Conservation (phyloP, 805 yeast species). For the Diddensiella transvaalensis region DNA sequence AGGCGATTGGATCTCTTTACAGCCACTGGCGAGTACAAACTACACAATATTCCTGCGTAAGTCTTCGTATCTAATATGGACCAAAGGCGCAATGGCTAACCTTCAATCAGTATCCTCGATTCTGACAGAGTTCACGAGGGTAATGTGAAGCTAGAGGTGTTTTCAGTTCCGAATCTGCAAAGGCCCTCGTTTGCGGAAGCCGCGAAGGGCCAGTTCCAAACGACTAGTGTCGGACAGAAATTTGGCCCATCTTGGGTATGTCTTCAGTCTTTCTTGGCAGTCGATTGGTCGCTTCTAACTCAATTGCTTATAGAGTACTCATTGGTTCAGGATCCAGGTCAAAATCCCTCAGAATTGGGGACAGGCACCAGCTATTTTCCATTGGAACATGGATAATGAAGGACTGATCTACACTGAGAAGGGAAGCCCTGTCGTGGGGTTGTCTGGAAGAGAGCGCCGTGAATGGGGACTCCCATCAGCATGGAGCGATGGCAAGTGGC, state of each 20-base stretch:
- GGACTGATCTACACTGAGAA: slow-evolving; percentile 65
- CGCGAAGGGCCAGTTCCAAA: slow-evolving; percentile 48
- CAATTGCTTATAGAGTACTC: slow-evolving; percentile 92
- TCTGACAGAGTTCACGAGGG: slow-evolving; percentile 53
- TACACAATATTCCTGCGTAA: slow-evolving; percentile 64
- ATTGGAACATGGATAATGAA: slow-evolving; percentile 84
- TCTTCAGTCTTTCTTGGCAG: slow-evolving; percentile 62
- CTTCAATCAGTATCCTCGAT: slow-evolving; percentile 68
- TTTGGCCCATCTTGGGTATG: slow-evolving; percentile 98
- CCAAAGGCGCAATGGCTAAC: too few species aligned
- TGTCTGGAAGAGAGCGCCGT: slow-evolving; percentile 69
- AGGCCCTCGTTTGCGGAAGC: slow-evolving; percentile 56
- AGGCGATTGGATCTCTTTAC: slow-evolving; percentile 69
- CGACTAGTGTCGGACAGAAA: slow-evolving; percentile 53
- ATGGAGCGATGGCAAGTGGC: slow-evolving; percentile 47
- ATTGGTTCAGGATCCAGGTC: slow-evolving; percentile 77
- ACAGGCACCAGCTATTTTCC: slow-evolving; percentile 54
- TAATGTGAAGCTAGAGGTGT: slow-evolving; percentile 56
- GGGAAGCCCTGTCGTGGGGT: slow-evolving; percentile 71
- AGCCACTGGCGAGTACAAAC: slow-evolving; percentile 68
- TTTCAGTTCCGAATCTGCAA: slow-evolving; percentile 64
- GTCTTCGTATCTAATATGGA: too few species aligned
- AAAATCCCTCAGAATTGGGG: slow-evolving; percentile 56
- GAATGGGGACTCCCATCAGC: slow-evolving; percentile 60
- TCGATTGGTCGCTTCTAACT: too few species aligned